Percentiles rank a stretch among this genome's conserved stretches.
Conservation (phyloP, 805 yeast species). For the Kazachstania martiniae region DNA sequence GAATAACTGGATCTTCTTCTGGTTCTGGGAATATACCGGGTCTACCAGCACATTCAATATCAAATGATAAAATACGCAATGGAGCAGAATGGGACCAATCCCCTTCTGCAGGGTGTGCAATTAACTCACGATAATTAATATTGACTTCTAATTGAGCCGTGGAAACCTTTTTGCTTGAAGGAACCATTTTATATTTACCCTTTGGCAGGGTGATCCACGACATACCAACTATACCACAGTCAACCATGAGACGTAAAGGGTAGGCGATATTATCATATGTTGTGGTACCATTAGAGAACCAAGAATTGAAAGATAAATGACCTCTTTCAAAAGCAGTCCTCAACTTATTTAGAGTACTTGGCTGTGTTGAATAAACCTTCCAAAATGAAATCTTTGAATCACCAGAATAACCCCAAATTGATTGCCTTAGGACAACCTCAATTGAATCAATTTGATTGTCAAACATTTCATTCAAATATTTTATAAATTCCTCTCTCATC, state of each 20-base stretch:
- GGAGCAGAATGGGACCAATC: constrained; percentile 93
- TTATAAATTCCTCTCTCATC: constrained; percentile 33
- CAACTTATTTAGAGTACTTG: constrained; percentile 53
- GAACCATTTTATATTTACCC: constrained; percentile 47
- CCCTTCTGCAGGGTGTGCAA: constrained; percentile 83
- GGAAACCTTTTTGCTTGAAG: constrained; percentile 38
- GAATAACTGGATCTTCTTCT: constrained; percentile 85
- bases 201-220: constrained; percentile 89
- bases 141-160: constrained; percentile 79
- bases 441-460: constrained; percentile 54
- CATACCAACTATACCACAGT: constrained; percentile 90
- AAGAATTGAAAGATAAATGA: constrained; percentile 52
- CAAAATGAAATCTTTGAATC: constrained; percentile 69
- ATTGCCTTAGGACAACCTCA: constrained; percentile 62
- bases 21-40: constrained; percentile 96
- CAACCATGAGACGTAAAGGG: constrained; percentile 79
- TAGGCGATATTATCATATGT: constrained; percentile 89
- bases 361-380: constrained; percentile 57
- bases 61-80: constrained; percentile 83
- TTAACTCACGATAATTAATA: constrained; percentile 54
- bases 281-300: constrained; percentile 48
- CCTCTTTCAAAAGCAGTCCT: constrained; percentile 81
- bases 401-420: constrained; percentile 90
- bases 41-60: constrained; percentile 97
- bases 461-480: constrained; percentile 34